Conservation (phyloP, 2,329 filamentous ascomycete genomes). For the Claviceps fusiformis region DNA sequence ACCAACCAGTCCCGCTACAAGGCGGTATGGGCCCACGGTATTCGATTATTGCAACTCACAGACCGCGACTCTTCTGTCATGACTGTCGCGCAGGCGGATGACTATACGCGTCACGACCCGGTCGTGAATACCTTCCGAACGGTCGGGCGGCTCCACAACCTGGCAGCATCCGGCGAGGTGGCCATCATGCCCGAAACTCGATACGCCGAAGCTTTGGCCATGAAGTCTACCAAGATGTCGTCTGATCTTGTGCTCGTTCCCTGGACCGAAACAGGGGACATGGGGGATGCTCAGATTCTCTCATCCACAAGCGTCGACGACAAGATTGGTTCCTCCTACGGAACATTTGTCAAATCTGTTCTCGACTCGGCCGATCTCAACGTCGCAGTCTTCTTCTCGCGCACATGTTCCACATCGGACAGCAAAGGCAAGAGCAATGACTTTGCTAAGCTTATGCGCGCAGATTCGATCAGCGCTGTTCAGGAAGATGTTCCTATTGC, state of each 20-base stretch:
- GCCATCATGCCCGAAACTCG: conserved; percentile 64
- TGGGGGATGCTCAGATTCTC: conserved; percentile 42
- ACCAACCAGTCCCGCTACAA: not conserved
- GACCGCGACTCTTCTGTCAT: conserved; percentile 93
- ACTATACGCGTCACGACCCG: conserved; percentile 60
- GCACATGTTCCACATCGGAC: conserved; percentile 33
- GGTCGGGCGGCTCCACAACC: conserved; percentile 71
- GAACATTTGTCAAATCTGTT: conserved; percentile 57
- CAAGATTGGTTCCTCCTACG: conserved; percentile 40
- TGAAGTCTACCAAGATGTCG: conserved; percentile 53
- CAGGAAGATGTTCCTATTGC: conserved; percentile 41
- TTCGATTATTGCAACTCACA: conserved; percentile 77
- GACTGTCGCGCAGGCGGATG: conserved; percentile 74
- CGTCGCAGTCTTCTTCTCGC: conserved; percentile 69
- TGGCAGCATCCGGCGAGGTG: conserved; percentile 70
- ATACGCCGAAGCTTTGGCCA: conserved; percentile 64
- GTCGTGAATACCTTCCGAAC: conserved; percentile 85
- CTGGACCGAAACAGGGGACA: conserved; percentile 73
- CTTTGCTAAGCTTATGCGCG: conserved; percentile 30
- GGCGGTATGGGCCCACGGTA: conserved; percentile 59
- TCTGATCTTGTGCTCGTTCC: conserved; percentile 72
- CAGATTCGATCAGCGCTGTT: conserved; percentile 43
- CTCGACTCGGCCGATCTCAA: conserved; percentile 53
- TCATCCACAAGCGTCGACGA: conserved; percentile 16
- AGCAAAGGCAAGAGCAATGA: conserved; percentile 16